Conservation (phyloP, 176 grass and related monocot species). For the Zizania latifolia region DNA sequence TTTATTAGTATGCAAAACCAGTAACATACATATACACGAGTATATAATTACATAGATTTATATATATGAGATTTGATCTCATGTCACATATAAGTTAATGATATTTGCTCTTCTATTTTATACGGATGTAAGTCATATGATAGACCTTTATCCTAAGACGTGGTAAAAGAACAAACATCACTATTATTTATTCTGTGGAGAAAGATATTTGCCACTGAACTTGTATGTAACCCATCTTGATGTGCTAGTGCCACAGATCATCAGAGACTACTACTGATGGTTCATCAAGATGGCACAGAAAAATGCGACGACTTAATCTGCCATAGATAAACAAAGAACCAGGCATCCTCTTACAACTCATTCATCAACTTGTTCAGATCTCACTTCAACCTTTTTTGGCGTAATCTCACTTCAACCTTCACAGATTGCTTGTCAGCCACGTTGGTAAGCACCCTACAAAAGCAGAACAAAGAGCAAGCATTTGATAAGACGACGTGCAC, state of each 20-base stretch:
- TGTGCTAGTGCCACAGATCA: not conserved
- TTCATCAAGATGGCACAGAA: not conserved
- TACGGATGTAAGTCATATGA: no score
- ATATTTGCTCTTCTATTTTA: no score
- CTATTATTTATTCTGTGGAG: not conserved
- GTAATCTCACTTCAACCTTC: not conserved
- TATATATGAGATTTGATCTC: no score
- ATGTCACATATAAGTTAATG: no score
- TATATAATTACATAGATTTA: not conserved
- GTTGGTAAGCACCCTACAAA: constrained; percentile 35
- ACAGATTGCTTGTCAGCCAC: constrained; percentile 38
- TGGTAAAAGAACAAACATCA: no score
- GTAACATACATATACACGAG: not conserved
- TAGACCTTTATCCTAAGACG: no score
- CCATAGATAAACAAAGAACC: not conserved
- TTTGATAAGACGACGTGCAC: not conserved
- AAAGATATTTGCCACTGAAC: not conserved
- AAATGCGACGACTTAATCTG: not conserved
- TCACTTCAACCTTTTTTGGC: not conserved
- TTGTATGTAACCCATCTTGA: not conserved
- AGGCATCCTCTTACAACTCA: not conserved
- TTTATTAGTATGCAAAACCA: not conserved
- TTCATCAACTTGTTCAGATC: not conserved
- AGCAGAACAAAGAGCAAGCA: not conserved
- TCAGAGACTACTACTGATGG: not conserved